Conservation (phyloP, 805 yeast species). For the Clavispora asparagi region DNA sequence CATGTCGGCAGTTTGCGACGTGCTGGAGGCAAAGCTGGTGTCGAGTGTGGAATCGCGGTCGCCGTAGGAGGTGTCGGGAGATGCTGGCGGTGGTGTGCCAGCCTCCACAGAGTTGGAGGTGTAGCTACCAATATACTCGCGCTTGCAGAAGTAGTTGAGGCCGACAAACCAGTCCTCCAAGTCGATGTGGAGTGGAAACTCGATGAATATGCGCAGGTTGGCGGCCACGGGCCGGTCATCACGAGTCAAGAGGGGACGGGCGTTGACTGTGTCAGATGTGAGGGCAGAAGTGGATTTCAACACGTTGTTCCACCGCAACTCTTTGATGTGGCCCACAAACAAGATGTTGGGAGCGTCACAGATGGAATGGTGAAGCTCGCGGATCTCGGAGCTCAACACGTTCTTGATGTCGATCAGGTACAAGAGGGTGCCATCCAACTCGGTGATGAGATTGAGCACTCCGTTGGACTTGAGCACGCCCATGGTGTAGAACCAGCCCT, state of each 20-base stretch:
- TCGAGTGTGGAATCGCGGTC: constrained; percentile 7
- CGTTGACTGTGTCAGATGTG: constrained; percentile 13
- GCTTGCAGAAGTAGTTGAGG: constrained; percentile 54
- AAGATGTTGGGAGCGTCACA: constrained; percentile 55
- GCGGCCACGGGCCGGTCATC: constrained; percentile 31
- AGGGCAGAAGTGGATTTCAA: constrained; percentile 26
- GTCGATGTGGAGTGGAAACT: constrained; percentile 63
- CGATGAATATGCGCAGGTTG: constrained; percentile 44
- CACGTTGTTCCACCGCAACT: constrained; percentile 43
- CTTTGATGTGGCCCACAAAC: constrained; percentile 52
- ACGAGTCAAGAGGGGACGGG: constrained; percentile 20
- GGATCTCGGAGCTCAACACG: constrained; percentile 55
- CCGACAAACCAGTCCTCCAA: constrained; percentile 77
- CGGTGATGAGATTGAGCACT: constrained; percentile 51
- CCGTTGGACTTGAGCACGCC: constrained; percentile 67
- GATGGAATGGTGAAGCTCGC: constrained; percentile 59
- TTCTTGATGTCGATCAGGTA: constrained; percentile 53
- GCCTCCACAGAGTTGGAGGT: constrained; percentile 6
- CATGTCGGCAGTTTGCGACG: neutral
- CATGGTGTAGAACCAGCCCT: constrained; percentile 71
- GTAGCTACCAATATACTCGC: constrained; percentile 45
- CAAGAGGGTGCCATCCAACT: constrained; percentile 57
- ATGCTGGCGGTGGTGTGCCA: constrained; percentile 4
- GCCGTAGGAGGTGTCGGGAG: constrained; percentile 9
- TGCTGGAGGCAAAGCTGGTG: neutral